Base-by-base conservation (phyloP, 2,329 filamentous ascomycete genomes). In the Colletotrichum camelliae region DNA sequence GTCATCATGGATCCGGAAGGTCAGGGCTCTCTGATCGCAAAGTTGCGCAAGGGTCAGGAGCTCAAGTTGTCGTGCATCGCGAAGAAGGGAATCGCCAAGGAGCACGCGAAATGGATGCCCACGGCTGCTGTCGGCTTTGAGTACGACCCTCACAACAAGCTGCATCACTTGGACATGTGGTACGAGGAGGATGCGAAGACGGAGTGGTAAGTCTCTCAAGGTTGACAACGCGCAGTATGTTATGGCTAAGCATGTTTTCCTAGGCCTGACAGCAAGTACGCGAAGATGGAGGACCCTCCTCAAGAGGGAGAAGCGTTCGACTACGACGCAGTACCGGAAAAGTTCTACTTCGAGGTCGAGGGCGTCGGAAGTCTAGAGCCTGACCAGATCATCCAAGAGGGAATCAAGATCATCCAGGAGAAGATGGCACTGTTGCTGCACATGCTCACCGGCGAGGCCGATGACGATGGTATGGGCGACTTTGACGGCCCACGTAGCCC, bases 41-140 rank as follows among this genome's bases (percentile, higher is more conserved):
- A 98, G 89, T 87, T 99, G 82, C 91, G 96, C 74, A 94, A 93
- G 82, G 95, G 94, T 4, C 97, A 99, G 86, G 96, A 98, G 85
- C 87, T 99, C 76, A 94, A 95, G 84, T 91, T 99, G 82, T 94
- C 92, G 77, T 98, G 96, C 83, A 94, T 98, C 79, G 97, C 96
- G 67, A 98, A 98, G 89, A 98, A 98, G 89, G 97, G 97, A 1
- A 98, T 98, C 78, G 96, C 96, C 48, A 99, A 99, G 89, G 97
- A 99, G 85, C 97, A 99, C 85, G 95, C 97, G 12, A 99, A 99
- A 86, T 99, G 97, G 97, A 94, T 95, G 81, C 96, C 97, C 3
- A 96, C 95, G 43, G 91, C 96, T 55, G 97, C 97, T 5, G 93
- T 99, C 55, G 96, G 95, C 29, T 99, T 99, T 83, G 97, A 99